Percentiles rank a stretch among this genome's conserved stretches.
These are phyloP conservation scores for Stachybotrys elegans DNA, from an alignment of 2,329 filamentous ascomycete species.

Conservation along the genomic window DNA sequence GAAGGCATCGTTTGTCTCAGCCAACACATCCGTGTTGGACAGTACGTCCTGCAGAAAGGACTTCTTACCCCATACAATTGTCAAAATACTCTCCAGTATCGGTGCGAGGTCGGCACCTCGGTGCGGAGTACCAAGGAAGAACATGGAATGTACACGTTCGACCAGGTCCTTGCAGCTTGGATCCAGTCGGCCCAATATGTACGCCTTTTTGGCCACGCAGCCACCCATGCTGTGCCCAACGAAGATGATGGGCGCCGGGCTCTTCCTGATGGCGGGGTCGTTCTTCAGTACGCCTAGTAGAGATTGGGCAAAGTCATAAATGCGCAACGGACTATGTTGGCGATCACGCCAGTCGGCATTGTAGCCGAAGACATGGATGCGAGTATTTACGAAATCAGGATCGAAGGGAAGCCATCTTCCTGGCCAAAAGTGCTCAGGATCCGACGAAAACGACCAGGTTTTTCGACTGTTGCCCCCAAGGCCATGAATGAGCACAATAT, in stretches of 20 bases:
- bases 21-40: not conserved
- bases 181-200: not conserved
- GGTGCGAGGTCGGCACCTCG: not conserved
- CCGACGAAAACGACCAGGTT: not conserved
- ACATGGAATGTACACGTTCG: not conserved
- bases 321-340: not conserved
- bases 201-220: not conserved
- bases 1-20: not conserved
- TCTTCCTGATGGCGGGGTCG: not conserved
- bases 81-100: not conserved
- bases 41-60: not conserved
- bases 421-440: not conserved
- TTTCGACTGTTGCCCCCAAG: not conserved
- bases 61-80: not conserved
- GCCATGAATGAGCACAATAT: not conserved
- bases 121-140: not conserved
- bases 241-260: not conserved
- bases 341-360: not conserved
- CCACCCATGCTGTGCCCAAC: conserved; percentile 2
- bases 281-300: not conserved
- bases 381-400: not conserved
- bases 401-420: not conserved
- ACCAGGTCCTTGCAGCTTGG: not conserved
- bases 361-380: not conserved
- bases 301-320: not conserved